A percentile compares a stretch with the other conserved stretches of the same genome.
Conservation (phyloP, 75 land plant genomes). For the Picea glauca region DNA sequence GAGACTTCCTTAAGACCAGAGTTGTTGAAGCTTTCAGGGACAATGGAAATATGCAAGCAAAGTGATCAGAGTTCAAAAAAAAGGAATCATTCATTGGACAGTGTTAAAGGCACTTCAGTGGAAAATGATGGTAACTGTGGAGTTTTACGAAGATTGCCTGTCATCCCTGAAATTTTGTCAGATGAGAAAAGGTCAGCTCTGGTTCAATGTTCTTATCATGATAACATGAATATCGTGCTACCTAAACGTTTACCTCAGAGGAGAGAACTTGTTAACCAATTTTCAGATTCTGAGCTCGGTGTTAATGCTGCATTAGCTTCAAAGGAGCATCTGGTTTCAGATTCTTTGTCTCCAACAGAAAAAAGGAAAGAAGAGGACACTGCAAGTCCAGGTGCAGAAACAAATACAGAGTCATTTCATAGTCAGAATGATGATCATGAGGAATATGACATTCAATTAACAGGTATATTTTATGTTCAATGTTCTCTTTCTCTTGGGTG, state of each 20-base stretch:
- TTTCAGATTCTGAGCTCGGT: neutral
- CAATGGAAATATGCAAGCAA: neutral
- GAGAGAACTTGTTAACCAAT: constrained; percentile 1
- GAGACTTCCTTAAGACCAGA: too few relatives aligned
- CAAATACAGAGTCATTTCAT: neutral
- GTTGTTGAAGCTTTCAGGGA: neutral
- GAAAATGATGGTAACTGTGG: neutral
- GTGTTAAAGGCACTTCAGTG: neutral
- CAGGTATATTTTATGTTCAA: neutral
- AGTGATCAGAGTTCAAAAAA: neutral
- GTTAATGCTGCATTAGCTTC: neutral
- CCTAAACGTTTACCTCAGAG: neutral
- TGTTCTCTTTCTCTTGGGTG: neutral
- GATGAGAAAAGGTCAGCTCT: neutral
- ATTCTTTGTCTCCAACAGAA: neutral
- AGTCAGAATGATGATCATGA: neutral
- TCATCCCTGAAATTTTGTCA: neutral
- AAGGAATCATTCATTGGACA: neutral
- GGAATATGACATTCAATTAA: neutral
- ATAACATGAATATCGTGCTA: neutral
- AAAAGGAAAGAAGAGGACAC: neutral
- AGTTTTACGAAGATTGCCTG: neutral
- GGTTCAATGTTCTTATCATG: neutral
- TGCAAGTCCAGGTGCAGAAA: constrained; percentile 1
- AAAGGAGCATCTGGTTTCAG: neutral